Base-by-base conservation (phyloP, 1,284 basidiomycete genomes). In the Tetrapyrgos nigripes region DNA sequence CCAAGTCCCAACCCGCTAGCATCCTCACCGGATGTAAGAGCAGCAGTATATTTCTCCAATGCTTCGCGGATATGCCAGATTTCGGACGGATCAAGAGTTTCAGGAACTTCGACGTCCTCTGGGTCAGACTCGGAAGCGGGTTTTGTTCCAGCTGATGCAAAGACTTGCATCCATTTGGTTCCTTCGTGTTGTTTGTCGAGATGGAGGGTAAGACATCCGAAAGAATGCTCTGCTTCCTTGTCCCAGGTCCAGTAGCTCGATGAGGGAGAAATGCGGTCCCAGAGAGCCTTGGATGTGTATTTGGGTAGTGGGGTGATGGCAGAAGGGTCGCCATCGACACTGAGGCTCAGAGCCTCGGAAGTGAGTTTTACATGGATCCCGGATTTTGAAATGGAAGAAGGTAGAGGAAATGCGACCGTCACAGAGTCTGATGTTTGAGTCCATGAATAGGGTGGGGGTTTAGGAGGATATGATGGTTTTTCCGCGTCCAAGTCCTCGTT, bases 231-330 rank as follows among this genome's bases (percentile, higher is more conserved):
- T 5, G 85, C 89, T 62, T 89, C 86, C 21, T 85, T 83, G 67
- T 96, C 93, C 84, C 88, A 96, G 0, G 93, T 96, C 93, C 93
- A 97, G 65, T 93, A 87, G 67, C 91, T 92, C 11, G 87, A 82
- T 2, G 85, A 81, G 0, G 87, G 76, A 53, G 85, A 84, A 62
- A 97, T 88, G 5, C 76, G 76, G 61, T 86, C 91, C 94, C 94
- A 97, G 4, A 94, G 82, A 24, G 76, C 73, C 66, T 88, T 86
- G 23, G 81, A 76, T 0, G 84, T 79, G 68, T 92, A 93, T 37
- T 72, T 78, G 1, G 89, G 87, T 21, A 89, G 76, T 28, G 77
- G 73, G 29, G 79, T 59, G n/a, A 75, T 64, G 26, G 73, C 68
- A 1, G 72, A 61, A 9, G 71, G 62, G 23, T 40, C n/a, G n/a